phyloP scores from a whole-genome alignment of 2,329 filamentous ascomycete species.

The Periglandula ipomoeae region DNA sequence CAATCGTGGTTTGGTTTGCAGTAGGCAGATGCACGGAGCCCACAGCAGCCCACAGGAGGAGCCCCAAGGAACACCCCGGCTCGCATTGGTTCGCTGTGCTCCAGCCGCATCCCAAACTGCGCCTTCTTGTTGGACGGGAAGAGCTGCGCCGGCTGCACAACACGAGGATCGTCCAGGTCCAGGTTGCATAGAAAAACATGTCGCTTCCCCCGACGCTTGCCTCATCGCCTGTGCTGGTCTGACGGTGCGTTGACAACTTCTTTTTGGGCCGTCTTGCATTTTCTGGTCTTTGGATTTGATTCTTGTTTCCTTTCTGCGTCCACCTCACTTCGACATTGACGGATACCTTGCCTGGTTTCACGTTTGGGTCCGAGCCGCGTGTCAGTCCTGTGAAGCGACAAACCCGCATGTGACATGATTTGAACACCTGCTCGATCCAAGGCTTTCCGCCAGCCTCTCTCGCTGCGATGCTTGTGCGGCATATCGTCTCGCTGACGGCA shows the following conservation, averaged over 20 bases:
- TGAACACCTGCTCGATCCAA: background rate
- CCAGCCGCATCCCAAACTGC: background rate
- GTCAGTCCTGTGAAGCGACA: background rate
- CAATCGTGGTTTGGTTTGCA: too few species aligned
- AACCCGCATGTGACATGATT: conserved; percentile 4
- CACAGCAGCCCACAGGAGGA: too few species aligned
- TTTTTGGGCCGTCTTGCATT: too few species aligned
- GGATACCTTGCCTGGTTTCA: too few species aligned
- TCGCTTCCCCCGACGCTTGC: background rate
- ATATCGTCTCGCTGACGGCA: conserved; percentile 12
- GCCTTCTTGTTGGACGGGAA: background rate
- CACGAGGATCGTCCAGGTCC: background rate
- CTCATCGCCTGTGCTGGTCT: too few species aligned
- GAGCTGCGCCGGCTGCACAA: background rate
- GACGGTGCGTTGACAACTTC: too few species aligned
- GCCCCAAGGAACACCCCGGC: too few species aligned
- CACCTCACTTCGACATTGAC: too few species aligned
- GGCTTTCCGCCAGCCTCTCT: background rate
- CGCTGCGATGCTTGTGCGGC: conserved; percentile 9
- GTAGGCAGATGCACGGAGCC: too few species aligned
- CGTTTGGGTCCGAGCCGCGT: background rate
- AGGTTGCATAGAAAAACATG: background rate
- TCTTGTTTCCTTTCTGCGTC: too few species aligned
- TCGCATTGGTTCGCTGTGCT: too few species aligned
- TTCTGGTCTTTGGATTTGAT: too few species aligned